Base-by-base conservation (phyloP, 2,329 filamentous ascomycete species). In the Sclerotinia glacialis region DNA sequence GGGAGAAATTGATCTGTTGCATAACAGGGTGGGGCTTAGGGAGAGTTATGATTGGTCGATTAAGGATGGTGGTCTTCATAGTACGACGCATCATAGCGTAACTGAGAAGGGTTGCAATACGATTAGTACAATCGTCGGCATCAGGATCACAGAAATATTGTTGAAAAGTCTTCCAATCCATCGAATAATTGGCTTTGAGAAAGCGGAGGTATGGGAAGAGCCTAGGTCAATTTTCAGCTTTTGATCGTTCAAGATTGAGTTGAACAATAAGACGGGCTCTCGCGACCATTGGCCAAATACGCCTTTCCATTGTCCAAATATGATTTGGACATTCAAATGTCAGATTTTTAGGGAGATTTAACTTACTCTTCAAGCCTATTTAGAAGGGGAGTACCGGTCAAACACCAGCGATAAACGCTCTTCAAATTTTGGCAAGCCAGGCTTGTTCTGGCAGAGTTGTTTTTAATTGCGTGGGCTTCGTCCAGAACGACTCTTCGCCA, bases 391-490 rank as follows among this genome's bases (percentile, higher is more conserved):
- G 75, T 76, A 49, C 75, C 75, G 11, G 74, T 74, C n/a, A 76
- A 68, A 50, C 74, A 75, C 75, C 74, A 77, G 28, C 75, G 66
- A 59, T 73, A 76, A 18, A 73, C 68, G 12, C 69, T 70, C 49
- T 70, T 69, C 2, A 77, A 67, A 34, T 72, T 67, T 76, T 78
- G 78, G 67, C 80, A 83, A 4, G 82, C 81, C 46, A 81, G 73
- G 0, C 78, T 80, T 0, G 80, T 83, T 11, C 69, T 64, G 0
- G 76, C 73, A 0, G 66, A 66, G 7, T 79, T 75, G 40, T 85
- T 86, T 68, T 86, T 86, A 68, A 88, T 85, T 0, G 71, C 71
- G 60, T 87, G 85, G 0, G 81, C 84, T 70, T 88, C 85, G 55
- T 88, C 85, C 0, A 87, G 75, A 1, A 87, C 79, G 4, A 88